Conservation (phyloP, 2,329 filamentous ascomycete genomes). For the Aureobasidium sp. region DNA sequence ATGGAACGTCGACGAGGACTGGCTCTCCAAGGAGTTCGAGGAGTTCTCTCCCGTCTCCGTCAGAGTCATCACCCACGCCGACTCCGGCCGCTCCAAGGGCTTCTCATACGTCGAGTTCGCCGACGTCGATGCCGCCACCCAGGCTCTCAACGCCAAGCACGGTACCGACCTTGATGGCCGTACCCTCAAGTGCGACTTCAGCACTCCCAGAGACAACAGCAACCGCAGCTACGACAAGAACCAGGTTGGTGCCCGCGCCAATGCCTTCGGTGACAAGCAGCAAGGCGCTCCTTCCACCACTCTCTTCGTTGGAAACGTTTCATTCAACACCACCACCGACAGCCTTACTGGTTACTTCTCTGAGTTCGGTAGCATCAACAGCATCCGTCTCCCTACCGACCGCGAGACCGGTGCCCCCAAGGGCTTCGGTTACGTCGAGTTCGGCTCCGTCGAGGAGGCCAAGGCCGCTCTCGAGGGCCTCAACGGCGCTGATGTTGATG, state of each 20-base stretch:
- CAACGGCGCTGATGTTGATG: conserved; percentile 62
- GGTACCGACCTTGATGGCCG: conserved; percentile 67
- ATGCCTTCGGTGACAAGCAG: conserved; percentile 63
- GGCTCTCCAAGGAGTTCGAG: conserved; percentile 74
- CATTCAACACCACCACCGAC: conserved; percentile 75
- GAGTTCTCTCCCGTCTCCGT: conserved; percentile 62
- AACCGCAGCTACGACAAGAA: conserved; percentile 41
- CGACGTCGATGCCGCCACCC: conserved; percentile 56
- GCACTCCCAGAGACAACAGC: conserved; percentile 46
- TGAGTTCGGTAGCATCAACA: conserved; percentile 61
- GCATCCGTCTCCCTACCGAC: conserved; percentile 82
- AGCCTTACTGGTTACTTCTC: conserved; percentile 65
- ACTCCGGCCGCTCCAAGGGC: conserved; percentile 72
- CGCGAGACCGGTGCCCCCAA: conserved; percentile 75
- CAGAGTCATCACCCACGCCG: conserved; percentile 76
- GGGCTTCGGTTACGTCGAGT: conserved; percentile 89
- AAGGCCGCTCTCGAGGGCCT: conserved; percentile 62
- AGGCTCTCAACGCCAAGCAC: conserved; percentile 67
- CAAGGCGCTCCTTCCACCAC: conserved; percentile 75
- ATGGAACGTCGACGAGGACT: conserved; percentile 83
- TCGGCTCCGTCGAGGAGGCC: conserved; percentile 73
- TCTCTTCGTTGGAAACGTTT: conserved; percentile 84
- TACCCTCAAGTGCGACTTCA: conserved; percentile 69
- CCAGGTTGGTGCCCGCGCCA: conserved; percentile 48
- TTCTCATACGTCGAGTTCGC: conserved; percentile 91